phyloP scores from a whole-genome alignment of 23 red algal species.

The Gracilariopsis chorda region DNA sequence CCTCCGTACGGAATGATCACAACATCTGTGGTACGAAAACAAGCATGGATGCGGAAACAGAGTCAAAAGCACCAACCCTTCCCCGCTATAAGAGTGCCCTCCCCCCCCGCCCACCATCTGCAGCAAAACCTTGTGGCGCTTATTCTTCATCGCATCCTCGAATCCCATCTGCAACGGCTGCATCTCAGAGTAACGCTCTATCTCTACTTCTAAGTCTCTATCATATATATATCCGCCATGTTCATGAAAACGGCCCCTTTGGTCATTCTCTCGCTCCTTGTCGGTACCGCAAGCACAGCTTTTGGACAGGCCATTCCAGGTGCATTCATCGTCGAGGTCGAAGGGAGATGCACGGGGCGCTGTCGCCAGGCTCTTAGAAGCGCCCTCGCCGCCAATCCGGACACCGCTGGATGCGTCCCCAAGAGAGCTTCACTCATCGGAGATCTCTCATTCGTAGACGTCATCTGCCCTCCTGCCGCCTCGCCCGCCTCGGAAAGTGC shows the following conservation, averaged over 20 bases:
- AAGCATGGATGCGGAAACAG: too few relatives aligned
- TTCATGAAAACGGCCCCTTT: background rate
- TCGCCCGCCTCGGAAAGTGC: background rate
- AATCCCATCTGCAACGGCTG: too few relatives aligned
- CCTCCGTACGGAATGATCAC: too few relatives aligned
- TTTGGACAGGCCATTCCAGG: background rate
- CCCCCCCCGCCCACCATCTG: too few relatives aligned
- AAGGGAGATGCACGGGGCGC: background rate
- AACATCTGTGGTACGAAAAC: too few relatives aligned
- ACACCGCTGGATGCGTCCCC: background rate
- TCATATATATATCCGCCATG: too few relatives aligned
- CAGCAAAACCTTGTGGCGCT: too few relatives aligned
- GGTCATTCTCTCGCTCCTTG: background rate
- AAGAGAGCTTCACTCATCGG: background rate
- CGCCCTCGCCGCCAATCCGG: background rate
- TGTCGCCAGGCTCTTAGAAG: background rate
- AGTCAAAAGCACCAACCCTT: too few relatives aligned
- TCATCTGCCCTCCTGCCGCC: background rate
- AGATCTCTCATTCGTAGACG: background rate
- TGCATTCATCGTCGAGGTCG: background rate
- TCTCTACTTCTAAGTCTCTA: too few relatives aligned
- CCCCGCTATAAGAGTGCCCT: too few relatives aligned
- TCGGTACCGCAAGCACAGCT: background rate
- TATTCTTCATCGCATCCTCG: too few relatives aligned
- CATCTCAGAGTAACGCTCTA: too few relatives aligned